A percentile compares a stretch with the other conserved stretches of the same genome.
Evolutionary conservation across 768 basidiomycete species (phyloP).

Genomic region (Mycena pura): DNA sequence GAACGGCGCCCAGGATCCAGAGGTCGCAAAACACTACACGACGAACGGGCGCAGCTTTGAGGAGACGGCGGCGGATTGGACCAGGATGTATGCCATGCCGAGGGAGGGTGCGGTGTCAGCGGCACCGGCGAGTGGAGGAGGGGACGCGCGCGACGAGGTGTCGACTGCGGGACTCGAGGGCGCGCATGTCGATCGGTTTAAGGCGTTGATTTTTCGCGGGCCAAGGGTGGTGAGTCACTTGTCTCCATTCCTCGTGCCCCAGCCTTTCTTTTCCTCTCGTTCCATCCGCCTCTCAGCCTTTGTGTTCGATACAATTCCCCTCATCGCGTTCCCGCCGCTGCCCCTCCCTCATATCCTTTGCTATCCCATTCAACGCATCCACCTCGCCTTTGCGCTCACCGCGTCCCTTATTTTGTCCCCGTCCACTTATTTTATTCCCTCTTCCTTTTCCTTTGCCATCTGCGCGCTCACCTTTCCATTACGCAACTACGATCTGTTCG

Average conservation of each 20-base stretch:
- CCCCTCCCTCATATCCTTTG: no score
- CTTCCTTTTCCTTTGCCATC: no score
- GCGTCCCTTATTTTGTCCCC: no score
- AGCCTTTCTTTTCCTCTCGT: neutral
- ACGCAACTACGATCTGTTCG: no score
- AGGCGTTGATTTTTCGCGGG: slow-evolving; percentile 77
- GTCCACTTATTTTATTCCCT: no score
- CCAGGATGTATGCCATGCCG: slow-evolving; percentile 83
- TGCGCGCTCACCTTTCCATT: no score
- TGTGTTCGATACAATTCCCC: no score
- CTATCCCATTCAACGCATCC: no score
- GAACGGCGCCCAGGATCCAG: slow-evolving; percentile 96
- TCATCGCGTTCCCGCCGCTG: no score
- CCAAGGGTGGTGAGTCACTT: slow-evolving; percentile 79
- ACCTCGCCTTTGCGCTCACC: no score
- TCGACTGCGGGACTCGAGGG: slow-evolving; percentile 84
- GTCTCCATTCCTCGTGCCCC: no score
- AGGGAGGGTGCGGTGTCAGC: slow-evolving; percentile 57
- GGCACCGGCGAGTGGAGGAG: slow-evolving; percentile 58
- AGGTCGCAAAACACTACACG: slow-evolving; percentile 97
- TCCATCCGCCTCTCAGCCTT: neutral
- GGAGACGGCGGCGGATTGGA: slow-evolving; percentile 94
- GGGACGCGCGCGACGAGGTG: slow-evolving; percentile 60
- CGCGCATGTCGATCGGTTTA: slow-evolving; percentile 86
- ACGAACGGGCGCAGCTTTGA: slow-evolving; percentile 88